Conservation (phyloP, 306 rosid species). For the Calophaca sinica region DNA sequence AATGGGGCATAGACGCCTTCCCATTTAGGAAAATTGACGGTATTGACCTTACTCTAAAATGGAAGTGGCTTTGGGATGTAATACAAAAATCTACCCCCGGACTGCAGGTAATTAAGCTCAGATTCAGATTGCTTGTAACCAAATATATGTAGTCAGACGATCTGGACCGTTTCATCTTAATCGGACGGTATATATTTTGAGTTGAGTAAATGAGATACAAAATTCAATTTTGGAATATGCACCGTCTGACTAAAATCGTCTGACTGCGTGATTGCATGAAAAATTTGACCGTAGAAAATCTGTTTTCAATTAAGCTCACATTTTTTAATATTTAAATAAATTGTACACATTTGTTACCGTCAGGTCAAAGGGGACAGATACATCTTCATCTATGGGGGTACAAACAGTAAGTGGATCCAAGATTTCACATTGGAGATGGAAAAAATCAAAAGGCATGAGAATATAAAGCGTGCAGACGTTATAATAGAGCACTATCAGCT, state of each 20-base stretch:
- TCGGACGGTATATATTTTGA: too few species aligned
- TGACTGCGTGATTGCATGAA: too few species aligned
- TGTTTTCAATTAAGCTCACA: too few species aligned
- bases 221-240: too few species aligned
- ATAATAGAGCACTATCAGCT: slow-evolving; percentile 34
- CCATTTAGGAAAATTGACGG: slow-evolving; percentile 48
- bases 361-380: slow-evolving; percentile 43
- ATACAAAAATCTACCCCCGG: slow-evolving; percentile 39
- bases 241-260: too few species aligned
- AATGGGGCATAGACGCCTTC: slow-evolving; percentile 51
- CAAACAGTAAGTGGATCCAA: slow-evolving; percentile 43
- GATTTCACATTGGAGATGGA: slow-evolving; percentile 37
- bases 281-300: too few species aligned
- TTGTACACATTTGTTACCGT: too few species aligned
- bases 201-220: too few species aligned
- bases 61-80: slow-evolving; percentile 52
- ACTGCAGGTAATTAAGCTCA: slow-evolving; percentile 25
- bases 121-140: too few species aligned
- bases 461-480: slow-evolving; percentile 39
- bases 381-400: slow-evolving; percentile 46
- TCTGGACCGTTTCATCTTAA: too few species aligned
- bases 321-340: too few species aligned
- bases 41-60: slow-evolving; percentile 29
- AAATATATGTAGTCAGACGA: too few species aligned
- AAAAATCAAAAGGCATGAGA: slow-evolving; percentile 22